Percentiles rank a stretch among this genome's conserved stretches.
Evolutionary conservation across 306 rosid genomes (phyloP).

Genomic region (Cucumis melo): DNA sequence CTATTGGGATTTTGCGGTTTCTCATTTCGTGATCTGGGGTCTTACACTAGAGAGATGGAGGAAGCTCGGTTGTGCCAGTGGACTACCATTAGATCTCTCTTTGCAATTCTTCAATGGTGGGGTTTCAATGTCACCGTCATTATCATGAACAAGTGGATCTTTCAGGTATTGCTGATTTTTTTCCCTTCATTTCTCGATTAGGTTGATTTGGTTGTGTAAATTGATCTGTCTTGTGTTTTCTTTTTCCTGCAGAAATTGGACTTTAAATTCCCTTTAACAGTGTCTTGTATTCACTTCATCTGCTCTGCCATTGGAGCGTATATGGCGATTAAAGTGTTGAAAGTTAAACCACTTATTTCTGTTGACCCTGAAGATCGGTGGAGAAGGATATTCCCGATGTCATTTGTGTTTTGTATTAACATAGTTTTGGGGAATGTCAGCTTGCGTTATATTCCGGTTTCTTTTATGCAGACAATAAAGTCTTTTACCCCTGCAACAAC

Average conservation of each 20-base stretch:
- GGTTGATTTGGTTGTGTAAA: neutral
- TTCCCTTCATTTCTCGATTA: neutral
- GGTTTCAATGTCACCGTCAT: slow-evolving; percentile 80
- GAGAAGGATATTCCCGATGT: slow-evolving; percentile 97
- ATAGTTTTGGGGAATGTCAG: slow-evolving; percentile 95
- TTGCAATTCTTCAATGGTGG: slow-evolving; percentile 96
- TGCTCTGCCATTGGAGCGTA: slow-evolving; percentile 86
- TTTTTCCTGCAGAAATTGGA: slow-evolving; percentile 64
- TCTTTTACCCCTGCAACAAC: slow-evolving; percentile 99
- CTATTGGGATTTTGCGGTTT: slow-evolving; percentile 9
- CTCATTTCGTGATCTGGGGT: slow-evolving; percentile 18
- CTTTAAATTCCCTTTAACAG: slow-evolving; percentile 87
- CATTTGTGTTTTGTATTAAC: slow-evolving; percentile 93
- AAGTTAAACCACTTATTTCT: slow-evolving; percentile 68
- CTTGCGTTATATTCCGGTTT: slow-evolving; percentile 89
- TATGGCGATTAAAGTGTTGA: slow-evolving; percentile 64
- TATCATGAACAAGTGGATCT: slow-evolving; percentile 98
- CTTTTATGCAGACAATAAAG: slow-evolving; percentile 97
- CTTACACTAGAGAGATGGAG: slow-evolving; percentile 38
- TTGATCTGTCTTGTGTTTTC: neutral
- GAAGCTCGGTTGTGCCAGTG: slow-evolving; percentile 51
- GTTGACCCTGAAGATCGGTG: slow-evolving; percentile 89
- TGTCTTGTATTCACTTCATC: slow-evolving; percentile 84
- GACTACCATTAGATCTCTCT: slow-evolving; percentile 68
- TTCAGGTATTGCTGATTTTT: slow-evolving; percentile 46